phyloP scores from a whole-genome alignment of 2,329 filamentous ascomycete genomes.

The Scedosporium minutisporum region DNA sequence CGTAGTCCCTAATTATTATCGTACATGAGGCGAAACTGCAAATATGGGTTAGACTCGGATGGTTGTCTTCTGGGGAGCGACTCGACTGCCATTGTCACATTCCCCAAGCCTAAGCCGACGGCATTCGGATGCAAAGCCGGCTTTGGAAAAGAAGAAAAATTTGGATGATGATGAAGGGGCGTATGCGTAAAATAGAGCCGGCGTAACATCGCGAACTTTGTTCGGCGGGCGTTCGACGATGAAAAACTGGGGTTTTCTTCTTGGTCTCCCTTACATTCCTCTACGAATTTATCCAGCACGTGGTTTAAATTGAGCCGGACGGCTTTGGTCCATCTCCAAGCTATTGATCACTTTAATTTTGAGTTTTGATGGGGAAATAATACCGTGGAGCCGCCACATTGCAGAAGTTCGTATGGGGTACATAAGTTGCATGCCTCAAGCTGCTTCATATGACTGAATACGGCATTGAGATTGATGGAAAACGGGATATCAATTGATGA shows the following conservation, averaged over 20 bases:
- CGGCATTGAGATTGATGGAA: neutral
- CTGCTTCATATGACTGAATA: neutral
- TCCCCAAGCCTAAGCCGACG: neutral
- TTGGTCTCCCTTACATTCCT: neutral
- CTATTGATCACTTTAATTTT: neutral
- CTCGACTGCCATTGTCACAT: neutral
- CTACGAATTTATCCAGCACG: neutral
- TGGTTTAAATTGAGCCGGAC: neutral
- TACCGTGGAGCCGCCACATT: neutral
- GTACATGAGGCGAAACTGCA: too few relatives aligned
- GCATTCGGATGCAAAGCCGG: slow-evolving; percentile 1
- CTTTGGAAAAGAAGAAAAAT: neutral
- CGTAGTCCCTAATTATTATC: too few relatives aligned
- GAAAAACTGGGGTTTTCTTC: neutral
- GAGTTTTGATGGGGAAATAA: neutral
- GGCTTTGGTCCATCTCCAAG: neutral
- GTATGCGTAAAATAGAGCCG: neutral
- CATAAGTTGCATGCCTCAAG: too few relatives aligned
- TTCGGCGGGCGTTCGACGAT: neutral
- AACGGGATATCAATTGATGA: neutral
- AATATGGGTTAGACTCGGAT: too few relatives aligned
- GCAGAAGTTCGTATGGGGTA: neutral
- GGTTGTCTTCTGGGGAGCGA: too few relatives aligned
- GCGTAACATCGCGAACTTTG: neutral
- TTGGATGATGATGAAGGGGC: neutral